A percentile compares a stretch with the other conserved stretches of the same genome.
phyloP scores from a whole-genome alignment of 2,329 filamentous ascomycete species.

The Sarocladium oryzae region DNA sequence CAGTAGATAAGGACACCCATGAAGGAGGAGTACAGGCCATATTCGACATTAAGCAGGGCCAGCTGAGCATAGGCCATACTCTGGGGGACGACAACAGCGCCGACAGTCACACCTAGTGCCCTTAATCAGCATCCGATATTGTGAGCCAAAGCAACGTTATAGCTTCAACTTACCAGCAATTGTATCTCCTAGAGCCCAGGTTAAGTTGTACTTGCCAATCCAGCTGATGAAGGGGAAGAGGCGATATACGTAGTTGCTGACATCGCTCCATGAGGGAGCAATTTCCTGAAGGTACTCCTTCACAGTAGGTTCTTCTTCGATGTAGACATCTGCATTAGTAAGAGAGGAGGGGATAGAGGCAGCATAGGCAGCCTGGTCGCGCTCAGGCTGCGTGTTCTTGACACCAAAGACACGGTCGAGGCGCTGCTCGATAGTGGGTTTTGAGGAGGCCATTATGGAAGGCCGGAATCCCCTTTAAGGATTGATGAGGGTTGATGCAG shows the following conservation, averaged over 20 bases:
- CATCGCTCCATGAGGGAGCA: constrained; percentile 23
- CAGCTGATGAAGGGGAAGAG: constrained; percentile 44
- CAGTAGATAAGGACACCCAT: constrained; percentile 94
- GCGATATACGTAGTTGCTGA: constrained; percentile 29
- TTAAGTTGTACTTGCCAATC: constrained; percentile 43
- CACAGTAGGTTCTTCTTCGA: constrained; percentile 37
- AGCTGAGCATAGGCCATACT: constrained; percentile 47
- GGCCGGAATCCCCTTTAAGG: background rate
- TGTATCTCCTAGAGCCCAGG: constrained; percentile 40
- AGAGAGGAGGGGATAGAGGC: constrained; percentile 24
- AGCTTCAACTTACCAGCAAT: constrained; percentile 31
- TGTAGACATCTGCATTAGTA: constrained; percentile 29
- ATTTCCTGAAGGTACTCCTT: constrained; percentile 33
- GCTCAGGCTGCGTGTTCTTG: constrained; percentile 24
- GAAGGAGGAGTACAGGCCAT: constrained; percentile 66
- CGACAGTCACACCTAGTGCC: constrained; percentile 35
- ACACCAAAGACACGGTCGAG: constrained; percentile 26
- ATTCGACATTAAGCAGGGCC: constrained; percentile 41
- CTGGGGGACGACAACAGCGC: constrained; percentile 48
- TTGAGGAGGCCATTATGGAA: constrained; percentile 13
- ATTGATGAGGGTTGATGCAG: background rate
- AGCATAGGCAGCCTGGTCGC: constrained; percentile 10
- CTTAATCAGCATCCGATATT: constrained; percentile 15
- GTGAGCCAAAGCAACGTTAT: background rate
- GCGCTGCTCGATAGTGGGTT: constrained; percentile 19